Evolutionary conservation across 1,284 basidiomycete genomes (phyloP).

Genomic region (Trametes versicolor): DNA sequence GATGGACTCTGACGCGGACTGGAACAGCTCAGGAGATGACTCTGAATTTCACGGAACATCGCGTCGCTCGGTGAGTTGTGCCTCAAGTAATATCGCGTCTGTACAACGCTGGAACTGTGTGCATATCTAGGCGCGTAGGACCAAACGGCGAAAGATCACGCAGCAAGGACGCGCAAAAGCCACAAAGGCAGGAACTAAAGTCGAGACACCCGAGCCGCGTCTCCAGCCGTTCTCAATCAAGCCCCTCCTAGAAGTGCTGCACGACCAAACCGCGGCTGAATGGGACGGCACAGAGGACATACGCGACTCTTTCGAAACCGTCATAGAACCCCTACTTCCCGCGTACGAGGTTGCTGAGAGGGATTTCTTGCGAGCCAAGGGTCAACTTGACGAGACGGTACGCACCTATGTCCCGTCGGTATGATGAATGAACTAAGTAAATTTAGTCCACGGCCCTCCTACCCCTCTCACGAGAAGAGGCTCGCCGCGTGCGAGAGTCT

Average conservation of each 20-base stretch:
- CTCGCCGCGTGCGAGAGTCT: constrained; percentile 1
- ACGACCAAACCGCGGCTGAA: constrained; percentile 6
- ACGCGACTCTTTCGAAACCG: constrained; percentile 38
- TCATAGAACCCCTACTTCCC: constrained; percentile 35
- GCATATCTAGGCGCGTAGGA: constrained; percentile 6
- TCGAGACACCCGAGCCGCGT: constrained; percentile 2
- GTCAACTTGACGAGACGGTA: constrained; percentile 33
- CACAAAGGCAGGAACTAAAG: neutral
- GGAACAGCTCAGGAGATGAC: constrained; percentile 21
- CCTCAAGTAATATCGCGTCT: neutral
- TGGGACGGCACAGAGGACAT: constrained; percentile 27
- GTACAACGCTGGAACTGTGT: neutral
- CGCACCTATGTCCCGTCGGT: neutral
- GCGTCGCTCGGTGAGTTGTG: neutral
- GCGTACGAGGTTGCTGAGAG: constrained; percentile 36
- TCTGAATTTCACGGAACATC: constrained; percentile 5
- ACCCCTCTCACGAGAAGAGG: constrained; percentile 20
- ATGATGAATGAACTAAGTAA: neutral
- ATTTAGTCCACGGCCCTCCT: neutral
- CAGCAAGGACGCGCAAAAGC: constrained; percentile 9
- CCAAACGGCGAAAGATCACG: constrained; percentile 22
- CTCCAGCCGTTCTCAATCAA: constrained; percentile 7
- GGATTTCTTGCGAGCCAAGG: constrained; percentile 26
- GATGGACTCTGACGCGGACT: constrained; percentile 19
- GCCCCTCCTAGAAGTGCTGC: constrained; percentile 22